Evolutionary conservation across 2,329 filamentous ascomycete genomes (phyloP).

Genomic region (Fusarium agapanthi): DNA sequence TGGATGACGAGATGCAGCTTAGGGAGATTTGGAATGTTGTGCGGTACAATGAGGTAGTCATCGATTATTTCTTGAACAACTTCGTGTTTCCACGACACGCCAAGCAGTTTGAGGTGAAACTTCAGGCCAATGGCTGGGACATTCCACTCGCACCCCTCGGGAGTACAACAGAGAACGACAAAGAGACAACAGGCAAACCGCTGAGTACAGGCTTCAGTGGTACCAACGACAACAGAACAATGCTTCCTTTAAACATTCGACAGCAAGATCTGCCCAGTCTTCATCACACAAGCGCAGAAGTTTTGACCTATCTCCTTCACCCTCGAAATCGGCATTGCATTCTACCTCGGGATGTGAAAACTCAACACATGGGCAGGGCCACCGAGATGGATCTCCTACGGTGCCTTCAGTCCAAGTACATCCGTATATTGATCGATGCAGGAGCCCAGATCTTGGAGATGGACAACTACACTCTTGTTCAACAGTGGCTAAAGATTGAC

Average conservation of each 20-base stretch:
- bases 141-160: slow-evolving; percentile 58
- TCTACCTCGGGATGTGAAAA: slow-evolving; percentile 43
- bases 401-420: slow-evolving; percentile 37
- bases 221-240: slow-evolving; percentile 70
- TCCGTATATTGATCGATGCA: slow-evolving; percentile 69
- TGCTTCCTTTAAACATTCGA: slow-evolving; percentile 68
- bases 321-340: slow-evolving; percentile 59
- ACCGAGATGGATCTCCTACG: slow-evolving; percentile 46
- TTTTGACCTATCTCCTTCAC: slow-evolving; percentile 67
- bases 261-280: slow-evolving; percentile 68
- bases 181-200: slow-evolving; percentile 7
- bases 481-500: slow-evolving; percentile 60
- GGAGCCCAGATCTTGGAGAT: slow-evolving; percentile 72
- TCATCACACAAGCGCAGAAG: slow-evolving; percentile 69
- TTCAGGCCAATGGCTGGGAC: slow-evolving; percentile 76
- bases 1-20: slow-evolving; percentile 64
- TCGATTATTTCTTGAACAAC: slow-evolving; percentile 70
- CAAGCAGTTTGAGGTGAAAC: slow-evolving; percentile 70
- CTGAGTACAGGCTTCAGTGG: slow-evolving; percentile 76
- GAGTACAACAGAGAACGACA: background rate
- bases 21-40: slow-evolving; percentile 62
- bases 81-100: slow-evolving; percentile 73
- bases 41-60: slow-evolving; percentile 57
- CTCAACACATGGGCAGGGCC: slow-evolving; percentile 53
- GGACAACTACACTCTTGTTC: slow-evolving; percentile 60